These are phyloP conservation scores for Verbascum thapsus DNA, from an alignment of 257 asterid species.

Conservation along the genomic window DNA sequence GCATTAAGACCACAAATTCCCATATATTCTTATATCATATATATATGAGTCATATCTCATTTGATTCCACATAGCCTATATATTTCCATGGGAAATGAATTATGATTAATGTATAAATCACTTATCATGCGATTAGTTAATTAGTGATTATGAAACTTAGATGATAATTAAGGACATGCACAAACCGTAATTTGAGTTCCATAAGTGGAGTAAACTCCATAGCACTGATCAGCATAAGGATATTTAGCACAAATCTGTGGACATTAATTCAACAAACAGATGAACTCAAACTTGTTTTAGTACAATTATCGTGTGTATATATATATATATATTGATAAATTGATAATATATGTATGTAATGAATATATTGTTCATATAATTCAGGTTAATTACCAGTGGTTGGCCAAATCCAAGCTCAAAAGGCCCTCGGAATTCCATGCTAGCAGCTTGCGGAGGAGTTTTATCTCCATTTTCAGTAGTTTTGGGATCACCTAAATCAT, in stretches of 20 bases:
- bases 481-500: slow-evolving; percentile 42
- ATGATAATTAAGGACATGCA: neutral
- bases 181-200: slow-evolving; percentile 54
- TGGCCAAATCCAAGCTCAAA: slow-evolving; percentile 58
- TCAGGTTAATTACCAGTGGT: slow-evolving; percentile 38
- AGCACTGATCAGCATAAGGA: slow-evolving; percentile 56
- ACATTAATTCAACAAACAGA: slow-evolving; percentile 11
- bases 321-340: neutral
- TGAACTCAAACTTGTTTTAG: slow-evolving; percentile 1
- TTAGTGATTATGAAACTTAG: too few relatives aligned
- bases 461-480: slow-evolving; percentile 40
- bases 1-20: neutral
- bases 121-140: too few relatives aligned
- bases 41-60: neutral
- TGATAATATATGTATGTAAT: neutral
- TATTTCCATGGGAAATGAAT: too few relatives aligned
- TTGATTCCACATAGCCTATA: too few relatives aligned
- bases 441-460: slow-evolving; percentile 32
- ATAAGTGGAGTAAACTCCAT: slow-evolving; percentile 49
- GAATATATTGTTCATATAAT: neutral
- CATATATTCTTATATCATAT: neutral
- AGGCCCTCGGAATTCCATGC: slow-evolving; percentile 40
- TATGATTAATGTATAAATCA: too few relatives aligned
- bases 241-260: slow-evolving; percentile 53
- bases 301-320: neutral